These are phyloP conservation scores for Sugiyamaella xylanicola DNA, from an alignment of 1,139 yeast species.

Conservation along the genomic window DNA sequence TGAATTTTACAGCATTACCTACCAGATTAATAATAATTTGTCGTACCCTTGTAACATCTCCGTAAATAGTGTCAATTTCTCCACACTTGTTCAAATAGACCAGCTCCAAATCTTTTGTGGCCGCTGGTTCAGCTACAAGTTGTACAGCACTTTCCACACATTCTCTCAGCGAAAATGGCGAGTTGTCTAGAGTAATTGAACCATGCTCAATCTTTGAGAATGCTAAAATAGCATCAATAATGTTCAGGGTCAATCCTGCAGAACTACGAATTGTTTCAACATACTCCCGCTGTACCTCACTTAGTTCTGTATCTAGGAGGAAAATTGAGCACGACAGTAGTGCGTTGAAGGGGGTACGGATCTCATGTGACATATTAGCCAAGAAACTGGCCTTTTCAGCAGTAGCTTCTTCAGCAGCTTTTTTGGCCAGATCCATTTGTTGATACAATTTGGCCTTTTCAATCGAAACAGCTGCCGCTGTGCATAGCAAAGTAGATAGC, in stretches of 20 bases:
- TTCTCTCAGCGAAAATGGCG: constrained; percentile 54
- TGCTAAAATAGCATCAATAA: constrained; percentile 60
- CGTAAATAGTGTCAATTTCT: constrained; percentile 49
- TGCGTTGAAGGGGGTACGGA: constrained; percentile 61
- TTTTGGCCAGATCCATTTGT: constrained; percentile 56
- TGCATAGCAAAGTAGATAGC: constrained; percentile 51
- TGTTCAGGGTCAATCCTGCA: constrained; percentile 56
- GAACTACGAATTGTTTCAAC: constrained; percentile 57
- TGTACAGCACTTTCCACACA: constrained; percentile 58
- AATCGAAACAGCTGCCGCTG: constrained; percentile 58
- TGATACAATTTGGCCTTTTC: constrained; percentile 53
- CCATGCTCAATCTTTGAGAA: constrained; percentile 62
- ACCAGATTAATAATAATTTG: constrained; percentile 58
- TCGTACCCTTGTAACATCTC: constrained; percentile 56
- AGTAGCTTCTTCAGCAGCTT: constrained; percentile 62
- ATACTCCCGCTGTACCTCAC: constrained; percentile 53
- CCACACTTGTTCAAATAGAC: constrained; percentile 52
- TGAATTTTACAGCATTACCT: constrained; percentile 62
- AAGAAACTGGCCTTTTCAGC: constrained; percentile 60
- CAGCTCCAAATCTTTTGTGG: constrained; percentile 51
- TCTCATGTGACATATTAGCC: constrained; percentile 60
- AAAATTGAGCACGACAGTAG: constrained; percentile 58
- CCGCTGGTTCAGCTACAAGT: constrained; percentile 56
- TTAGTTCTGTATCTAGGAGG: constrained; percentile 53
- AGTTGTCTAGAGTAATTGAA: constrained; percentile 50